Base-by-base conservation (phyloP, 2,329 filamentous ascomycete genomes). In the Fonsecaea erecta region DNA sequence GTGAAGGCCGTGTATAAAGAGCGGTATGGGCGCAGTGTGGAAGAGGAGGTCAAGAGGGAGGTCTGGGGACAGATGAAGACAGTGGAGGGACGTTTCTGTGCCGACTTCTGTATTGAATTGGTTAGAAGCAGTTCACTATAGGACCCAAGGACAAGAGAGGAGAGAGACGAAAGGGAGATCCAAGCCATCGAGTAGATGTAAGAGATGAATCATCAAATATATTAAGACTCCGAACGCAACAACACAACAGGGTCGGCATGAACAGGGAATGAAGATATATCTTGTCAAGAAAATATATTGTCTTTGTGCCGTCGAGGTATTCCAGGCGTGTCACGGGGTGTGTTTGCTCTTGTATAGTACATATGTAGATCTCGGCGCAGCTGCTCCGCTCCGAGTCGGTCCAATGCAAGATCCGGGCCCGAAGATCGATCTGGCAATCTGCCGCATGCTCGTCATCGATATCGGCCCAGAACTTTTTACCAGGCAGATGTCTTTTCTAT, bases 1-100 rank as follows among this genome's bases (percentile, higher is more conserved):
- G 87, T 98, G 60, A 96, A 96, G 83, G 79, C 80, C 34, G 91
- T 93, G 68, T 99, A 93, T 77, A 84, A 86, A 63, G 87, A 89
- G 67, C 88, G 93, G 67, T 97, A 97, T 77, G 84, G 85, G 4
- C 81, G 84, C 57, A 86, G 90, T 52, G 83, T 98, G 68, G 87
- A 92, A 74, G 88, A 92, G 52, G 91, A 91, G 51, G 87, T 99
- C 40, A 85, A 86, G 54, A 90, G 93, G 59, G 90, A 90, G 48
- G 91, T 92, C 0, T 87, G 85, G 68, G 87, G 89, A 1, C 71
- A 71, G 5, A 77, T 72, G 53, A 76, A 76, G 8, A 71, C 70
- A 0, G 59, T 65, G 1, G 71, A 72, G 46, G 71, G 71, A 8
- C 62, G 64, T 24, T 53, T 68, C 18, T 71, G 70, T 58, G 65